Percentiles rank a stretch among this genome's conserved stretches.
These are phyloP conservation scores for Macrocybe gigantea DNA, from an alignment of 768 basidiomycete genomes.

Conservation along the genomic window DNA sequence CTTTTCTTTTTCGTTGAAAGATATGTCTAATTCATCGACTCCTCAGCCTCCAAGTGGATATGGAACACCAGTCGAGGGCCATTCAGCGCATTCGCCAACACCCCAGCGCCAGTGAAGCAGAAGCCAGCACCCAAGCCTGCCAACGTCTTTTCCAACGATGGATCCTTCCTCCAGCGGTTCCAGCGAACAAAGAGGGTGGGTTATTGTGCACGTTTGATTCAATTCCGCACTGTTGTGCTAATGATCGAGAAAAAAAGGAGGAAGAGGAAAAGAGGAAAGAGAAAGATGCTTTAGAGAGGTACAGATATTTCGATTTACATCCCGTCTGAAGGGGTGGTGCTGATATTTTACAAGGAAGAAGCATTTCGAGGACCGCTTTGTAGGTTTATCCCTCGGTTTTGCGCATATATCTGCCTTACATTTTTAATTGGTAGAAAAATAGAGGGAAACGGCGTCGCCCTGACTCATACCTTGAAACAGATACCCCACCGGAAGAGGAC, in stretches of 20 bases:
- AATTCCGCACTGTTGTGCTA: not conserved
- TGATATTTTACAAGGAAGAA: conserved; percentile 39
- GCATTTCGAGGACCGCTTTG: conserved; percentile 46
- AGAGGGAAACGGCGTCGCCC: conserved; percentile 50
- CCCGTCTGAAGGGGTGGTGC: conserved; percentile 2
- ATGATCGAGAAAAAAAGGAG: conserved; percentile 29
- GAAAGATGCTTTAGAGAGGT: conserved; percentile 48
- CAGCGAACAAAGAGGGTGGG: conserved; percentile 50
- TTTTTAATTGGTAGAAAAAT: conserved; percentile 32
- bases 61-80: conserved; percentile 5
- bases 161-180: conserved; percentile 62
- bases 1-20: not conserved
- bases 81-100: conserved; percentile 3
- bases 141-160: conserved; percentile 67
- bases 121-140: conserved; percentile 34
- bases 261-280: conserved; percentile 54
- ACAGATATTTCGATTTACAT: conserved; percentile 6
- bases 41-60: conserved; percentile 10
- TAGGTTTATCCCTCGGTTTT: conserved; percentile 3
- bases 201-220: not conserved
- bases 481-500: conserved; percentile 23
- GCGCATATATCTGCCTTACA: not conserved
- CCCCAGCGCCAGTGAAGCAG: conserved; percentile 12
- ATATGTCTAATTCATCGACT: conserved; percentile 11
- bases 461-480: conserved; percentile 21